Base-by-base conservation (phyloP, 306 rosid genomes). In the Purshia tridentata region DNA sequence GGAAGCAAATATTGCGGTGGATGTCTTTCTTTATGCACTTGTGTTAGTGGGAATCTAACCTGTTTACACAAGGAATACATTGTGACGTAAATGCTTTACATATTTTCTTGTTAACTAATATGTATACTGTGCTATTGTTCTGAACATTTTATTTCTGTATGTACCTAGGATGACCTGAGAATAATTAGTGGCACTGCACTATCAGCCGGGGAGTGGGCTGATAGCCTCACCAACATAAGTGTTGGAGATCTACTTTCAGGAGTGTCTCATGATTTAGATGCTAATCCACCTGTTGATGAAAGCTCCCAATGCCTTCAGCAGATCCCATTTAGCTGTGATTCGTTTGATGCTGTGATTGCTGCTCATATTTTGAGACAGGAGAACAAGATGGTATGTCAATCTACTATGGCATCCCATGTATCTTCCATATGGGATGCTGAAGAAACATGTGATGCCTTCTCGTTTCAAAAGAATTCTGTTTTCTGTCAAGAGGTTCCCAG, bases 331-430 rank as follows among this genome's bases (percentile, higher is more conserved):
- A 86, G 96, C 79, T 77, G 96, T 73, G 99, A 94, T 72, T 94
- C 99, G 13, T 94, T 94, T 86, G 99, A 94, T 88, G 99, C 96
- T 81, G 99, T 92, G 60, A 94, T 94, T 81, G 98, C 98, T 67
- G 97, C 98, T 71, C 97, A 93, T 88, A 84, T 93, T 67, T 86
- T 91, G 72, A 83, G 80, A 77, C 94, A 94, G 78, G 88, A 85
- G 81, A 83, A 79, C 65, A 91, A 83, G 84, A 88, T 76, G 65
- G 90, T 73, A 44, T 84, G 77, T 72, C 86, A 87, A 66, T 75
- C 96, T 45, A 73, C 81, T 70, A 51, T 88, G 81, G 81, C 81
- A 65, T 81, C 90, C 44, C 86, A 89, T 60, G 76, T 76, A 83
- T 86, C 94, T 70, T 94, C 99, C 76, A 94, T 94, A 62, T 94